Base-by-base conservation (phyloP, 768 basidiomycete species). In the Nidularia pulvinata region DNA sequence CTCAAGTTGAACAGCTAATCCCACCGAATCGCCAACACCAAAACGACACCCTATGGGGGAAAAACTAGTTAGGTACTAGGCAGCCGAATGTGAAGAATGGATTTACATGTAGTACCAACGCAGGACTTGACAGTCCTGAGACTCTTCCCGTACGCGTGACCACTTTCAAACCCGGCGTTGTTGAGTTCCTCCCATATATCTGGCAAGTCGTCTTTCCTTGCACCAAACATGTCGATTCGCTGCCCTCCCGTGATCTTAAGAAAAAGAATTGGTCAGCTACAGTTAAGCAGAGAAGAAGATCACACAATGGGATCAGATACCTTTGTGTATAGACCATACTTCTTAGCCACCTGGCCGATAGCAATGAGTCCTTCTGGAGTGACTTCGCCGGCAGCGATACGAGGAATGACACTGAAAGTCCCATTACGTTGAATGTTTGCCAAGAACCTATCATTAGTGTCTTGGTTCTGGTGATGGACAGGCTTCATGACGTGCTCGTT, bases 81-180 rank as follows among this genome's bases (percentile, higher is more conserved):
- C 25, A 47, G 7, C 9, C 9, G 10, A 39, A 39, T 10, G 22
- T 11, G 13, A 9, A 22, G 9, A 10, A 19, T 25, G 35, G 11
- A 35, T 54, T 33, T 48, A 61, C 80, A 86, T 11, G 73, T 80
- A 1, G 82, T 83, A n/a, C 88, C 87, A 46, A 91, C 88, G 59
- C 89, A 90, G 0, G 81, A 83, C 68, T 91, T 90, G 49, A 91
- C 87, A 0, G 88, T 88, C n/a, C 88, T 75, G 36, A 90, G 68
- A 7, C 80, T 75, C 59, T 82, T 82, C 55, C 87, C 88, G 62
- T 90, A 90, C 0, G 85, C 89, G 60, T 89, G 88, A 1, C 89
- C 88, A 36, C 84, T 86, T 66, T 90, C 86, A 57, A 91, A 87
- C 6, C 88, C 88, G 4, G 84, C 86, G 4, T 70, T 66, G 52